Base-by-base conservation (phyloP, 139 green algal genomes). In the Limnomonas spitsbergensis region DNA sequence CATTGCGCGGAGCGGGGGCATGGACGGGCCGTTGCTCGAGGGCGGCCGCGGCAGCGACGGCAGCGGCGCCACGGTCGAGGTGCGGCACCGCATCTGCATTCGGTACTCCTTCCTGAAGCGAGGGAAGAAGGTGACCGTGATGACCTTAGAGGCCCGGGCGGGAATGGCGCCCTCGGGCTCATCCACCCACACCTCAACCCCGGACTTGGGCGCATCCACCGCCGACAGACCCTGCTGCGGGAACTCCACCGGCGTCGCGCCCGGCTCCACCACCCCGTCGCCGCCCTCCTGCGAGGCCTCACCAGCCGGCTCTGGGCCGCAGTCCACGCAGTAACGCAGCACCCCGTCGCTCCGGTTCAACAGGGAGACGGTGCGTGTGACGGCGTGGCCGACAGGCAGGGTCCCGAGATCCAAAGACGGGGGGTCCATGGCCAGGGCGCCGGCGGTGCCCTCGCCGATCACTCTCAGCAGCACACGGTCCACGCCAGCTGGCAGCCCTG, bases 281-380 rank as follows among this genome's bases (percentile, higher is more conserved):
- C 72, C 36, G 6, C 81, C 78, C 47, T 53, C 69, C 9, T 69
- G 61, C 38, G 52, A 39, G 3, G 69, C 42, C 3, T 69, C 47
- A 61, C 47, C 47, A 29, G 47, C 14, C 20, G 47, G 47, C 47
- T 61, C 47, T 20, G 47, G 35, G 38, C 14, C 47, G 36, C 77
- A 81, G 39, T 83, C 77, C 40, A 94, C 47, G 36, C 61, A 72
- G 78, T 93, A 94, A 3, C 79, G 76, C 72, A 93, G 83, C 66
- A 90, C 79, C 29, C 90, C 90, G 54, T 82, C 84, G 76, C 83
- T 90, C 54, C 90, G 84, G 81, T 94, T 94, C 36, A 90, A 52
- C 67, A 94, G 76, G 4, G 68, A 79, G 7, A 92, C 52, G 27
- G 71, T 83, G 24, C 36, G 71, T 32, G 69, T 66, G 34, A 84